Conservation (phyloP, 768 basidiomycete genomes). For the Leccinum boreale region DNA sequence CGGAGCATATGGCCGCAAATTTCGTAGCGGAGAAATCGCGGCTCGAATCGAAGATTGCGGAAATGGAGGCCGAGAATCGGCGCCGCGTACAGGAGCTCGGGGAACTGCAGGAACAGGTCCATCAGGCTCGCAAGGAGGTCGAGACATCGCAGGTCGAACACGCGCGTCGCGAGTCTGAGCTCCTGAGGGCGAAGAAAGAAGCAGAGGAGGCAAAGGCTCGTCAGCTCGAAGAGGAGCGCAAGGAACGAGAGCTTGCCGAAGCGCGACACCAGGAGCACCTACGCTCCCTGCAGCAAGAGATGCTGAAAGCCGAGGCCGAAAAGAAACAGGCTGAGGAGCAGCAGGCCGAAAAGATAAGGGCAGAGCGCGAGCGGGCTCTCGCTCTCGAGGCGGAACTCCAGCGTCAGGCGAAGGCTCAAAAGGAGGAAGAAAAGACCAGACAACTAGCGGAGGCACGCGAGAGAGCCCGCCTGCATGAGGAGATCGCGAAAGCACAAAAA, state of each 20-base stretch:
- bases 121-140: slow-evolving; percentile 25
- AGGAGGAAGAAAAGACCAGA: slow-evolving; percentile 27
- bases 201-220: slow-evolving; percentile 30
- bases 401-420: slow-evolving; percentile 20
- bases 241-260: slow-evolving; percentile 25
- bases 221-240: slow-evolving; percentile 32
- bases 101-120: slow-evolving; percentile 29
- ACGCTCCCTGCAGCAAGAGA: slow-evolving; percentile 24
- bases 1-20: slow-evolving; percentile 38
- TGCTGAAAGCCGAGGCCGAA: slow-evolving; percentile 25
- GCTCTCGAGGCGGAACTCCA: slow-evolving; percentile 30
- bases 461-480: slow-evolving; percentile 25
- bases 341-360: slow-evolving; percentile 25
- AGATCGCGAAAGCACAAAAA: slow-evolving; percentile 24
- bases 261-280: slow-evolving; percentile 30
- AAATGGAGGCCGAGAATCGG: slow-evolving; percentile 27
- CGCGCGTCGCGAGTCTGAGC: slow-evolving; percentile 26
- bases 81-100: slow-evolving; percentile 16
- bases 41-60: slow-evolving; percentile 26
- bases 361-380: slow-evolving; percentile 29
- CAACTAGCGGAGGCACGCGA: slow-evolving; percentile 27
- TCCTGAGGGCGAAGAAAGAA: slow-evolving; percentile 22
- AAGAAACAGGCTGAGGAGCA: slow-evolving; percentile 19
- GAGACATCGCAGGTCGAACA: slow-evolving; percentile 29
- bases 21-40: slow-evolving; percentile 37